Conservation (phyloP, 441 rosid species). For the Mallotus japonicus region DNA sequence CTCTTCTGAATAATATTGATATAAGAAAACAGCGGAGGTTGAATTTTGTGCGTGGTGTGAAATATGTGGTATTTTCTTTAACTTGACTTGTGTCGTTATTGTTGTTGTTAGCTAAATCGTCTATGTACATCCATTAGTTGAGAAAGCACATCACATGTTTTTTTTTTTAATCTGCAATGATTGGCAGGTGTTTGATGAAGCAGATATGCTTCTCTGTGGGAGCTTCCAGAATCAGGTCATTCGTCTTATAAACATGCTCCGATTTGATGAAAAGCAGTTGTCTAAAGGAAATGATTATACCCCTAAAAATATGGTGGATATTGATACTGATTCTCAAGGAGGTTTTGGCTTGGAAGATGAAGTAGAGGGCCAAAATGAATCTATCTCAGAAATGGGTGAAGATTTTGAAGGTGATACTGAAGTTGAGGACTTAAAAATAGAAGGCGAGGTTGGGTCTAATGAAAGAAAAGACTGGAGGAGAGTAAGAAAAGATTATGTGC, state of each 20-base stretch:
- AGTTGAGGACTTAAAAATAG: slow-evolving; percentile 26
- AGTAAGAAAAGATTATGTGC: slow-evolving; percentile 59
- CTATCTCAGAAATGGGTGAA: slow-evolving; percentile 41
- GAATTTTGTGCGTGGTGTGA: slow-evolving; percentile 60
- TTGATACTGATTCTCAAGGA: slow-evolving; percentile 28
- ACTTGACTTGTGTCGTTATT: not conserved
- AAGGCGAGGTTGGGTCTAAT: slow-evolving; percentile 30
- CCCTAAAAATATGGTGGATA: slow-evolving; percentile 29
- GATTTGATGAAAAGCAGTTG: slow-evolving; percentile 68
- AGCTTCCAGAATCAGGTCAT: slow-evolving; percentile 84
- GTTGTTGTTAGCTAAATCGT: not conserved
- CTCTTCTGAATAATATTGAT: slow-evolving; percentile 75
- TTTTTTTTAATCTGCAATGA: slow-evolving; percentile 11
- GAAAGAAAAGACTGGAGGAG: slow-evolving; percentile 73
- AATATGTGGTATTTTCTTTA: slow-evolving; percentile 65
- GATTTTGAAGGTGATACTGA: slow-evolving; percentile 35
- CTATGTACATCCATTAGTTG: slow-evolving; percentile 11
- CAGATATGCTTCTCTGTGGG: slow-evolving; percentile 94
- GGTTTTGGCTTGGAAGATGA: slow-evolving; percentile 27
- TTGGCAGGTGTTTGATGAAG: slow-evolving; percentile 93
- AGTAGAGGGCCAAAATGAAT: slow-evolving; percentile 34
- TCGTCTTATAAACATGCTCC: slow-evolving; percentile 75
- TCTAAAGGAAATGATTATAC: slow-evolving; percentile 43
- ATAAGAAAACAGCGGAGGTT: slow-evolving; percentile 45
- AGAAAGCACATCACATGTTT: not conserved